A percentile compares a stretch with the other conserved stretches of the same genome.
Evolutionary conservation across 2,329 filamentous ascomycete genomes (phyloP).

Genomic region (Claviceps maximensis): DNA sequence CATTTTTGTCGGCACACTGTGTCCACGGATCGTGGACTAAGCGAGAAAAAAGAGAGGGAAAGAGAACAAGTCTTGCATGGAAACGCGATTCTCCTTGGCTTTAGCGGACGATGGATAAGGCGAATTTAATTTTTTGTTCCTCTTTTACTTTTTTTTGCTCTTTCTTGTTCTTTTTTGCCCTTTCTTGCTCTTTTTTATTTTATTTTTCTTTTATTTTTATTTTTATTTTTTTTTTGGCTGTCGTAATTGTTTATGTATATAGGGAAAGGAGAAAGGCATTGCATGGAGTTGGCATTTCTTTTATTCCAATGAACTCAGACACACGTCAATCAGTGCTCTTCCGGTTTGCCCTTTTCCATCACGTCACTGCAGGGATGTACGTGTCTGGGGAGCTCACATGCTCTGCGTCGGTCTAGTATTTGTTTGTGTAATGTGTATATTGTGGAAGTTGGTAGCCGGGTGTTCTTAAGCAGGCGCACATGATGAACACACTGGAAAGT

Average conservation of each 20-base stretch:
- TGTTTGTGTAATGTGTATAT: background rate
- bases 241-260: constrained; percentile 2
- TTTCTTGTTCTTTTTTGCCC: constrained; percentile 4
- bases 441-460: background rate
- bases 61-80: background rate
- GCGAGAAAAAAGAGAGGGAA: background rate
- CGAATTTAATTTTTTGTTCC: background rate
- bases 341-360: background rate
- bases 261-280: constrained; percentile 15
- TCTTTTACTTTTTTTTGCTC: constrained; percentile 2
- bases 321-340: background rate
- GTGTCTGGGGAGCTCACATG: no score
- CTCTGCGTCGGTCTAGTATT: background rate
- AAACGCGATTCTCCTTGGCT: background rate
- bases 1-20: background rate
- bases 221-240: constrained; percentile 2
- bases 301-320: background rate
- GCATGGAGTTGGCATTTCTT: constrained; percentile 19
- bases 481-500: no score
- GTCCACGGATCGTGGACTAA: background rate
- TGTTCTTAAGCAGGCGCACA: background rate
- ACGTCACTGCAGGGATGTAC: no score
- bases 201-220: constrained; percentile 3
- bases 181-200: no score
- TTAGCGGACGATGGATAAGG: background rate